Base-by-base conservation (phyloP, 2,329 filamentous ascomycete genomes). In the Aspergillus latus region DNA sequence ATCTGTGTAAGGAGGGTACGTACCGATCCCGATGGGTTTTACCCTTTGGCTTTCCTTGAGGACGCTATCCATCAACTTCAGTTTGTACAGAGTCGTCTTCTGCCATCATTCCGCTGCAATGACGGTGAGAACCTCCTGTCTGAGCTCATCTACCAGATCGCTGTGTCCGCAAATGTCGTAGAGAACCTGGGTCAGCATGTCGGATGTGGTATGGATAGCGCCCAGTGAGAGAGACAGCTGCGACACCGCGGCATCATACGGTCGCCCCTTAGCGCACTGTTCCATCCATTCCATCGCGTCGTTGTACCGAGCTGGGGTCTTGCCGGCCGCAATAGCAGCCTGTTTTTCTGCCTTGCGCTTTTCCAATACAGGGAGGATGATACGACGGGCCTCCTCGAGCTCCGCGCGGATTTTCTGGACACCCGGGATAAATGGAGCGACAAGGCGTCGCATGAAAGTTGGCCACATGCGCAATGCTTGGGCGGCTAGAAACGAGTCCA, bases 21-120 rank as follows among this genome's bases (percentile, higher is more conserved):
- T 49, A 65, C 63, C 49, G 2, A 68, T 53, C 4, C 50, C 55
- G 15, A 63, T 29, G 2, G 70, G 68, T 40, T 70, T 69, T 30
- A 72, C 32, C 2, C 76, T 64, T 46, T 72, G 70, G 2, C 53
- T 64, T 59, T 79, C 76, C 49, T 78, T 78, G 53, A 78, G 61
- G 0, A 72, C 68, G 51, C 76, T 78, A 60, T 79, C 76, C 59
- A 78, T 58, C 2, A 76, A 62, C 56, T 72, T 72, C 40, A 79
- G 61, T 44, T 74, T 72, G 56, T 71, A 72, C 2, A 79, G 60
- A 0, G 72, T 59, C 1, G 66, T 68, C 59, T 74, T 75, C 13
- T 62, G 68, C 68, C 68, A 74, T 0, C 68, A 69, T 2, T 63
- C 44, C 4, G 52, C 44, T 7, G 46, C 28, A 3, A 64, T 21